Base-by-base conservation (phyloP, 2,329 filamentous ascomycete species). In the Lojkania enalia region DNA sequence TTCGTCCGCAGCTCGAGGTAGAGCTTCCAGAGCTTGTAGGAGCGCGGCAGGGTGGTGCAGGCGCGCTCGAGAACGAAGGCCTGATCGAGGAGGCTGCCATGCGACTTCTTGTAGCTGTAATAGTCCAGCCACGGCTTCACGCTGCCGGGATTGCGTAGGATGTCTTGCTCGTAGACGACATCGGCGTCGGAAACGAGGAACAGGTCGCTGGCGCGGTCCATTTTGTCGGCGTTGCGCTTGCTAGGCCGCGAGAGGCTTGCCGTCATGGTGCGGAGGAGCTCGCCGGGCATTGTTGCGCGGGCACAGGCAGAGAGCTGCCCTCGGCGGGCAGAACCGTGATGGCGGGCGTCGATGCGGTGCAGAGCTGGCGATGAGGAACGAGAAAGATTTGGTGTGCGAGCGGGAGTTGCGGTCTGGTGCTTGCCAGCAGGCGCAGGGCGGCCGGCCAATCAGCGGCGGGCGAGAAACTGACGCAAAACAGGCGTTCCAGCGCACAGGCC, bases 1-100 rank as follows among this genome's bases (percentile, higher is more conserved):
- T 87, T 88, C 44, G 82, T 84, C 60, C 94, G 84, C 57, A 97
- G 87, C 55, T 84, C 81, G 54, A 99, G 83, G 71, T 97, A 99
- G 83, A 95, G 84, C 74, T 96, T 97, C 94, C 94, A 99, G 37
- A 99, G 78, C 75, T 99, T 99, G 77, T 96, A 99, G 20, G 92
- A 97, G 57, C 94, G 83, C 38, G 94, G 94, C 35, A 99, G 80
- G 61, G 95, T 87, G 52, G 82, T 78, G 71, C 92, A 96, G 46
- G 94, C 92, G 64, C 94, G 84, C 73, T 97, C 94, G 75, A 97
- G 87, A 27, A 86, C 81, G 66, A 86, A 87, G 39, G 90, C 88
- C 73, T 95, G 92, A 74, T 97, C 92, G 42, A 89, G 83, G 32
- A 88, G 66, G 33, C 82, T 88, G 58, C 91, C 92, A 79, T 95